A percentile compares a stretch with the other conserved stretches of the same genome.
These are phyloP conservation scores for Chlorella sp. DNA, from an alignment of 139 green algal genomes.

Conservation along the genomic window DNA sequence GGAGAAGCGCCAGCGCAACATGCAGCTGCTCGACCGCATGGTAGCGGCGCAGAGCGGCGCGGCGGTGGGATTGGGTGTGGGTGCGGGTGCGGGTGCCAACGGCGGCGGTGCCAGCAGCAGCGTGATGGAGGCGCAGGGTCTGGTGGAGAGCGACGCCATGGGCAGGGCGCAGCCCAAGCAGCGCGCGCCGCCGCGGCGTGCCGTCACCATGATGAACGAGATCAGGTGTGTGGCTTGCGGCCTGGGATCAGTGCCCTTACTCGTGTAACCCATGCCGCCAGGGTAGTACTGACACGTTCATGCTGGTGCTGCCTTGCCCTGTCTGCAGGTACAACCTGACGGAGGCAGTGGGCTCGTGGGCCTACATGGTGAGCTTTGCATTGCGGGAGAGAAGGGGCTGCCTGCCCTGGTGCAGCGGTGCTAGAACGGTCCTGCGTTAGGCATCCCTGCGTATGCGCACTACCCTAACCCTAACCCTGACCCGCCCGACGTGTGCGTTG, in stretches of 20 bases:
- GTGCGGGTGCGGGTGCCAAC: too few relatives aligned
- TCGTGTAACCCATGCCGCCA: too few relatives aligned
- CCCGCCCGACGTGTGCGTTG: too few relatives aligned
- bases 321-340: constrained; percentile 40
- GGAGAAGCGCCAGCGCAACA: constrained; percentile 28
- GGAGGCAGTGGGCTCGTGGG: constrained; percentile 35
- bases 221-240: constrained; percentile 29
- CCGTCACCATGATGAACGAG: constrained; percentile 40
- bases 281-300: neutral
- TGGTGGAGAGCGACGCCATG: constrained; percentile 8
- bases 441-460: too few relatives aligned
- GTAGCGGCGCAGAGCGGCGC: constrained; percentile 21
- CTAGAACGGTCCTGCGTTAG: neutral
- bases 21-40: constrained; percentile 24
- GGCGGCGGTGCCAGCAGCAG: constrained; percentile 1
- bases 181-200: constrained; percentile 19
- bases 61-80: too few relatives aligned
- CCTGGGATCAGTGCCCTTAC: too few relatives aligned
- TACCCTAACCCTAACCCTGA: too few relatives aligned
- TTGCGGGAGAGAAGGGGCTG: too few relatives aligned
- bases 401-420: neutral
- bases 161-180: constrained; percentile 3
- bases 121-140: constrained; percentile 25
- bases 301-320: neutral
- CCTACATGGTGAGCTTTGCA: constrained; percentile 46